phyloP scores from a whole-genome alignment of 768 basidiomycete genomes.

The Tulasnella sp. region DNA sequence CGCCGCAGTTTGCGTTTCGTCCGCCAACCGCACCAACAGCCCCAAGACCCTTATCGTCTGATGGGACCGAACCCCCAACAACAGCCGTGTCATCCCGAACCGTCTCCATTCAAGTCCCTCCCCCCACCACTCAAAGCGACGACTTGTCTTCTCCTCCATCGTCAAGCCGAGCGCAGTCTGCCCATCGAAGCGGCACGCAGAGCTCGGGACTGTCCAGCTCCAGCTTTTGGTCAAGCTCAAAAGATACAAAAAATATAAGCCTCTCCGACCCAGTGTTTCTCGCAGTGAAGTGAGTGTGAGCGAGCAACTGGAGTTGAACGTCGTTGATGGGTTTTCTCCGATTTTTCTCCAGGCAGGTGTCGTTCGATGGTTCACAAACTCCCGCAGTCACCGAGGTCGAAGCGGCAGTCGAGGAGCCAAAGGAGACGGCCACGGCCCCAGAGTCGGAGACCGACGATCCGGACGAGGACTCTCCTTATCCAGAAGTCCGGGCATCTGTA shows the following conservation, averaged over 20 bases:
- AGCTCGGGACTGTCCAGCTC: not conserved
- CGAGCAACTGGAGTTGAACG: not conserved
- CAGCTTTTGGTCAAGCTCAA: not conserved
- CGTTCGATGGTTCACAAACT: not conserved
- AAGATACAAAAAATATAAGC: not conserved
- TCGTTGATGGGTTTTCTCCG: not conserved
- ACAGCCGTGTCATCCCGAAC: not conserved
- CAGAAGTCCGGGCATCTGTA: conserved; percentile 96
- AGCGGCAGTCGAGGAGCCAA: not conserved
- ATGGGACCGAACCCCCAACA: not conserved
- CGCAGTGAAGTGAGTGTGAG: not conserved
- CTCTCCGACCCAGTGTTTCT: not conserved
- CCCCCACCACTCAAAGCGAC: not conserved
- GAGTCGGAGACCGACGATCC: not conserved
- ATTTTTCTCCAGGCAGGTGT: not conserved
- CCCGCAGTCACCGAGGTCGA: not conserved
- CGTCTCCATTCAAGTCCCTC: not conserved
- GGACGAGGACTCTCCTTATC: conserved; percentile 95
- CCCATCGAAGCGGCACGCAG: not conserved
- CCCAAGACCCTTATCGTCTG: not conserved
- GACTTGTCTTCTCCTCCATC: not conserved
- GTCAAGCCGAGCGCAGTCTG: not conserved
- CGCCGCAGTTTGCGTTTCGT: not conserved
- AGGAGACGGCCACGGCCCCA: not conserved
- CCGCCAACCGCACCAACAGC: not conserved